phyloP scores from a whole-genome alignment of 257 asterid genomes.

The Haberlea rhodopensis region DNA sequence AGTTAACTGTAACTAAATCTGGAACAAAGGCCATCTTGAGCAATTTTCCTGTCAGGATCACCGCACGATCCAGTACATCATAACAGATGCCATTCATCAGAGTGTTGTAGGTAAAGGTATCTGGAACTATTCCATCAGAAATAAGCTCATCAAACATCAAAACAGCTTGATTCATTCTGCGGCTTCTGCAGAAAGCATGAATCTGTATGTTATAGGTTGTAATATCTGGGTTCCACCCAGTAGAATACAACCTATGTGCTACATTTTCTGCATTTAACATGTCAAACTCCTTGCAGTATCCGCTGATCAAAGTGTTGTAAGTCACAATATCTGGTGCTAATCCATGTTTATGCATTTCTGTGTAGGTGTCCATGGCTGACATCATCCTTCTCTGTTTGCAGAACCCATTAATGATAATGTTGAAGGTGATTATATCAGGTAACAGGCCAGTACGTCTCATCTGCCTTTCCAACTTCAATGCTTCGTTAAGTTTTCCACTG shows the following conservation, averaged over 20 bases:
- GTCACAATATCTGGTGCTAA: conserved; percentile 74
- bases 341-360: conserved; percentile 58
- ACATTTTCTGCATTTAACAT: conserved; percentile 61
- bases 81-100: conserved; percentile 66
- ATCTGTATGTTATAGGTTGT: conserved; percentile 77
- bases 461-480: conserved; percentile 59
- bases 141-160: conserved; percentile 67
- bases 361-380: conserved; percentile 60
- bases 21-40: conserved; percentile 89
- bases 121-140: conserved; percentile 74
- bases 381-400: conserved; percentile 83
- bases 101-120: conserved; percentile 84
- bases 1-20: conserved; percentile 65
- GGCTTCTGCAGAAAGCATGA: conserved; percentile 69
- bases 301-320: conserved; percentile 78
- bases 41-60: conserved; percentile 79
- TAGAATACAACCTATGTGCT: conserved; percentile 48
- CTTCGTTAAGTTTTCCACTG: conserved; percentile 54
- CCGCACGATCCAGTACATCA: conserved; percentile 80
- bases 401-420: conserved; percentile 73
- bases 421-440: conserved; percentile 74
- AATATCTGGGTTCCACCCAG: conserved; percentile 80
- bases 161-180: conserved; percentile 64
- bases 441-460: conserved; percentile 73
- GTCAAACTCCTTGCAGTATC: conserved; percentile 80